These are phyloP conservation scores for Senecio squalidus DNA, from an alignment of 140 eudicot species.

Conservation along the genomic window DNA sequence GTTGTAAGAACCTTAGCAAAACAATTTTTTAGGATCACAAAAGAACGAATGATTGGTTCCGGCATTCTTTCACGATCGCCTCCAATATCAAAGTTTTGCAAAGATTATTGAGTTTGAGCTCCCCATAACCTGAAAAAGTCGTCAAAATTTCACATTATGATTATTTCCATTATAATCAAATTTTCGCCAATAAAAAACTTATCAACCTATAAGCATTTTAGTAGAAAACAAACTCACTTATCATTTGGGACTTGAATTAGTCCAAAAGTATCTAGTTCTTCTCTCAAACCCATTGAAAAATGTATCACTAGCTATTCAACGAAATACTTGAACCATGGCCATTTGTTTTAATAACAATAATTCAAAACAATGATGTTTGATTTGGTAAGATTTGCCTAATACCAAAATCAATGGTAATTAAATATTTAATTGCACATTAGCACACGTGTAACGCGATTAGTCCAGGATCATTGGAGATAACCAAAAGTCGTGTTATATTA, in stretches of 20 bases:
- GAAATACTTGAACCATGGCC: conserved; percentile 53
- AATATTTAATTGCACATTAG: too few relatives aligned
- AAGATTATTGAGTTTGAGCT: conserved; percentile 96
- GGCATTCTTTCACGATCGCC: conserved; percentile 99
- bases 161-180: background rate
- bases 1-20: conserved; percentile 78
- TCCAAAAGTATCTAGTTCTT: conserved; percentile 84
- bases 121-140: conserved; percentile 89
- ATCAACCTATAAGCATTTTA: too few relatives aligned
- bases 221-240: conserved; percentile 60
- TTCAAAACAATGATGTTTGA: too few relatives aligned
- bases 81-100: conserved; percentile 96
- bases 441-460: too few relatives aligned
- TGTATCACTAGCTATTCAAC: conserved; percentile 48
- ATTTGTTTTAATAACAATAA: conserved; percentile 25
- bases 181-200: too few relatives aligned
- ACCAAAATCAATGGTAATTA: too few relatives aligned
- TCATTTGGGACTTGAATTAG: conserved; percentile 84
- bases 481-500: too few relatives aligned
- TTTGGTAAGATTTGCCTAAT: background rate
- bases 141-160: too few relatives aligned
- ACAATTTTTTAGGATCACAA: conserved; percentile 89
- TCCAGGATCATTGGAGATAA: too few relatives aligned
- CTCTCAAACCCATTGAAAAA: conserved; percentile 56
- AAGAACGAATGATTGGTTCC: conserved; percentile 90